Base-by-base conservation (phyloP, 495 filamentous ascomycete species). In the Podospora conica region DNA sequence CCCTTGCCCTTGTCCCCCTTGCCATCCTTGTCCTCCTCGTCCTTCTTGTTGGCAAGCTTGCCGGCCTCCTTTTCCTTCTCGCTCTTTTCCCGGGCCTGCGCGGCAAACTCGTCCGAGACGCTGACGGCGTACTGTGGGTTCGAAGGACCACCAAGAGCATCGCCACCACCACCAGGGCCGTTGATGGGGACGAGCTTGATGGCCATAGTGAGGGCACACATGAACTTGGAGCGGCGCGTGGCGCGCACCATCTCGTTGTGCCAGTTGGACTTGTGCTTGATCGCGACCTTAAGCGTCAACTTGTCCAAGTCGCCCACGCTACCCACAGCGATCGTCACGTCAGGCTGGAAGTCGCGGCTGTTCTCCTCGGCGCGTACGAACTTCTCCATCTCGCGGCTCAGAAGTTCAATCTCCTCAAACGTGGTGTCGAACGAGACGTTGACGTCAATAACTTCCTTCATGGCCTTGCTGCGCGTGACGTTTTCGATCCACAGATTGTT, bases 261-360 rank as follows among this genome's bases (percentile, higher is more conserved):
- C 95, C 95, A 98, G 79, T 98, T 98, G 67, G 89, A 90, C 80
- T 97, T 97, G 81, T 97, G 93, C 65, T 87, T 87, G 71, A 97
- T 92, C 67, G 91, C 89, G 48, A 95, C 84, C 66, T 86, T 87
- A 40, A 98, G 84, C 70, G 89, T 85, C 27, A 98, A 80, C 75
- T 96, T 95, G 74, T 96, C 91, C 81, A 96, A 87, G 71, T 95
- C 89, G 28, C 87, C 90, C 23, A 97, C 86, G 28, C 92, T 88
- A 28, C 85, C 82, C 20, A 96, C 85, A 64, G 91, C 88, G 59
- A 97, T 84, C 60, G 86, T 81, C 57, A 98, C 78, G 61, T 96
- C 90, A 1, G 88, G 85, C 75, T 94, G 90, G 84, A 97, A 98
- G 79, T 98, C 95, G 64, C 95, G 87, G 64, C 79, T 84, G 79